phyloP scores from a whole-genome alignment of 1,284 basidiomycete genomes.

The Leccinum solheimii region DNA sequence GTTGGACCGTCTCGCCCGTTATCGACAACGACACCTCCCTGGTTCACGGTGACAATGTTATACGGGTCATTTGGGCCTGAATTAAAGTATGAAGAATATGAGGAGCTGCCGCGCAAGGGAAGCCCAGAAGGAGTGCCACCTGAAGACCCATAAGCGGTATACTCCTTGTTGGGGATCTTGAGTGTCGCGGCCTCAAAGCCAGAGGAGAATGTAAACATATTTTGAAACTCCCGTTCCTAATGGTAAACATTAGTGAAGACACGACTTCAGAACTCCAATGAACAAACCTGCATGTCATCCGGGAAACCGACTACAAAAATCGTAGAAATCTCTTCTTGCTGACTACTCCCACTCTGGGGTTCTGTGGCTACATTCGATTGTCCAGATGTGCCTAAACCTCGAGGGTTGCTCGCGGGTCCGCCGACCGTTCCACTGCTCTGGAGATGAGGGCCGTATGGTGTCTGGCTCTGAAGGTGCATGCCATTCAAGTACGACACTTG shows the following conservation, averaged over 20 bases:
- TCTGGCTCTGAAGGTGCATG: slow-evolving; percentile 62
- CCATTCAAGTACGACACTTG: slow-evolving; percentile 41
- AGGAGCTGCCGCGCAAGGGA: slow-evolving; percentile 35
- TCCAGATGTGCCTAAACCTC: slow-evolving; percentile 25
- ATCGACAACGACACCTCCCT: slow-evolving; percentile 74
- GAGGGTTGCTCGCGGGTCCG: slow-evolving; percentile 25
- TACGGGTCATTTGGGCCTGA: slow-evolving; percentile 71
- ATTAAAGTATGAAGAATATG: slow-evolving; percentile 39
- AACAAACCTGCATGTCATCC: slow-evolving; percentile 93
- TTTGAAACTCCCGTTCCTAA: slow-evolving; percentile 97
- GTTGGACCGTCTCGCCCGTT: slow-evolving; percentile 66
- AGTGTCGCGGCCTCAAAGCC: slow-evolving; percentile 98
- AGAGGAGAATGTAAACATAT: slow-evolving; percentile 96
- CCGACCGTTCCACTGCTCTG: slow-evolving; percentile 40
- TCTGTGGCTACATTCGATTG: slow-evolving; percentile 27
- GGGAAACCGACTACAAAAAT: slow-evolving; percentile 99
- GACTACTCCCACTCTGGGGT: slow-evolving; percentile 24
- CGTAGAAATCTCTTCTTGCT: slow-evolving; percentile 91
- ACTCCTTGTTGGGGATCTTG: slow-evolving; percentile 92
- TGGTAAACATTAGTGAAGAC: slow-evolving; percentile 20
- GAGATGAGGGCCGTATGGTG: slow-evolving; percentile 70
- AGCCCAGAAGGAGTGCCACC: slow-evolving; percentile 39
- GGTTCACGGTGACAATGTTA: slow-evolving; percentile 75
- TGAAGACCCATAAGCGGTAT: slow-evolving; percentile 61
- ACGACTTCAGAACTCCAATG: neutral